phyloP scores from a whole-genome alignment of 345 rosid species.

The Sonneratia alba region DNA sequence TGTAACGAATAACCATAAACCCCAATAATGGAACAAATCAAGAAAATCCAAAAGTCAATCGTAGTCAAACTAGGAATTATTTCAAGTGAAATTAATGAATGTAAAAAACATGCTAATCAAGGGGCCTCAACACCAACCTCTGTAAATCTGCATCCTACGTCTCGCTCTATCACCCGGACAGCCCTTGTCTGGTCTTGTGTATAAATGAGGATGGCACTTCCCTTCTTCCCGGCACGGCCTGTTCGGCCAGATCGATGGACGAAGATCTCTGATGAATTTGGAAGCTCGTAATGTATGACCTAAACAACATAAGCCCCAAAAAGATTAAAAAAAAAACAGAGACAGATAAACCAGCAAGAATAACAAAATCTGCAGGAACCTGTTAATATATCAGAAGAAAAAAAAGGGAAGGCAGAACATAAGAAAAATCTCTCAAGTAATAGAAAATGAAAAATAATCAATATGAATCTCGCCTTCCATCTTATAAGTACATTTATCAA shows the following conservation, averaged over 20 bases:
- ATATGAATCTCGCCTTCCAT: no score
- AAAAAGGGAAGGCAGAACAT: background rate
- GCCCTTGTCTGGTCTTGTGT: slow-evolving; percentile 55
- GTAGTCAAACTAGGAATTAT: background rate
- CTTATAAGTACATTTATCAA: no score
- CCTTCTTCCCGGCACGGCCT: slow-evolving; percentile 98
- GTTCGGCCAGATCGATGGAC: slow-evolving; percentile 98
- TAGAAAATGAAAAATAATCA: no score
- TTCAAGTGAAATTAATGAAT: background rate
- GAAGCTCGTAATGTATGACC: slow-evolving; percentile 91
- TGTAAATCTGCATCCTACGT: slow-evolving; percentile 71
- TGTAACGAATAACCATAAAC: background rate
- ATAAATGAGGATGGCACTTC: slow-evolving; percentile 75
- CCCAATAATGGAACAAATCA: background rate
- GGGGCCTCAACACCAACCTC: slow-evolving; percentile 40
- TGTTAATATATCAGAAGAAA: background rate
- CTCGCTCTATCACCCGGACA: slow-evolving; percentile 61
- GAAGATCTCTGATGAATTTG: slow-evolving; percentile 78
- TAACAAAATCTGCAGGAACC: background rate
- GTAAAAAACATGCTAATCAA: background rate
- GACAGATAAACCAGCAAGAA: background rate
- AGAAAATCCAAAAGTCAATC: background rate
- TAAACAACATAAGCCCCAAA: slow-evolving; percentile 12
- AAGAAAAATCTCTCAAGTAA: no score
- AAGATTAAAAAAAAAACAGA: no score